Evolutionary conservation across 805 yeast genomes (phyloP).

Genomic region (Nakazawaea ishiwadae): DNA sequence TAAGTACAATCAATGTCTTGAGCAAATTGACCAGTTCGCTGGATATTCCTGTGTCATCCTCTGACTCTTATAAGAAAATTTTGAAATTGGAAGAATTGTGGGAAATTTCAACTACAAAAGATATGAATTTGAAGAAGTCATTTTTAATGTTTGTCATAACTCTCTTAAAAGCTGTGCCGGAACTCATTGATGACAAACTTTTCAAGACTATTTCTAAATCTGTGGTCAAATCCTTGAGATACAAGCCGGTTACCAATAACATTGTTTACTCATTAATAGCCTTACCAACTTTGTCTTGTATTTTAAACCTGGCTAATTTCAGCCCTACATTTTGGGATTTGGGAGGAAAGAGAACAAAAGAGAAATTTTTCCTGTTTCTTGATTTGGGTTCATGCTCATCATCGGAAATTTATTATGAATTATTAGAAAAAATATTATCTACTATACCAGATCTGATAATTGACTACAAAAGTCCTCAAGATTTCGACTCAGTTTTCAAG

Average conservation of each 20-base stretch:
- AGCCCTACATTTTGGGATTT: conserved; percentile 53
- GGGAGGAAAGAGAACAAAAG: conserved; percentile 34
- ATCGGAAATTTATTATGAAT: conserved; percentile 41
- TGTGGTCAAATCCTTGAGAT: conserved; percentile 37
- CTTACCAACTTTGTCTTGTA: conserved; percentile 43
- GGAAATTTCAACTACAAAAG: conserved; percentile 34
- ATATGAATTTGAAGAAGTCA: conserved; percentile 37
- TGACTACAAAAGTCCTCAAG: conserved; percentile 2
- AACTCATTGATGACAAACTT: conserved; percentile 24
- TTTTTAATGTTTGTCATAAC: conserved; percentile 32
- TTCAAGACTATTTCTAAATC: conserved; percentile 39
- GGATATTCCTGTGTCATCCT: conserved; percentile 19
- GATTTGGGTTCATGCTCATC: conserved; percentile 52
- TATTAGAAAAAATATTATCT: conserved; percentile 20
- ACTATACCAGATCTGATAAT: conserved; percentile 5
- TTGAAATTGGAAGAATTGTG: conserved; percentile 38
- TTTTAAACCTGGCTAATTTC: conserved; percentile 37
- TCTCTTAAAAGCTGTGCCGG: conserved; percentile 19
- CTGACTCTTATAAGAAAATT: conserved; percentile 25
- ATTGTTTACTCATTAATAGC: conserved; percentile 42
- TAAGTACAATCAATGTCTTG: conserved; percentile 4
- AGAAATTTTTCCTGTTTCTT: conserved; percentile 41
- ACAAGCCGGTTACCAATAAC: conserved; percentile 27
- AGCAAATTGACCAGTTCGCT: not conserved
- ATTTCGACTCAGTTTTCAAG: conserved; percentile 11